phyloP scores from a whole-genome alignment of 352 stramenopile genomes.

The Phytophthora crassamura region DNA sequence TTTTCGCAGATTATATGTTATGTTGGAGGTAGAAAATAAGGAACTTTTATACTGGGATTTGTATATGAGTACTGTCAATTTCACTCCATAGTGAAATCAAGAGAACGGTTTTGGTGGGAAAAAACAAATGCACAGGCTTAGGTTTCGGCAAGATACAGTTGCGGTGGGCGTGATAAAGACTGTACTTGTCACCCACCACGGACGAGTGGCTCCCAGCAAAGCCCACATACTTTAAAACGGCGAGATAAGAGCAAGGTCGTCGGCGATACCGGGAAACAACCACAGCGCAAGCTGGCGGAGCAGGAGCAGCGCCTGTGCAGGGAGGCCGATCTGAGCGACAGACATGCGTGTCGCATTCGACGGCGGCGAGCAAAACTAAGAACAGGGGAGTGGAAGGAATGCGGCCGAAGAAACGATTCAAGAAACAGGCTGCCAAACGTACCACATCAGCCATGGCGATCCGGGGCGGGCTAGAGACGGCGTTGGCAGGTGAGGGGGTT shows the following conservation, averaged over 20 bases:
- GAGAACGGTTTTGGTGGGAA: neutral
- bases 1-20: conserved; percentile 16
- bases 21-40: conserved; percentile 15
- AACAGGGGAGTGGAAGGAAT: neutral
- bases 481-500: neutral
- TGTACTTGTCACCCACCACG: too few relatives aligned
- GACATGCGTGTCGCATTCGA: neutral
- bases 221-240: neutral
- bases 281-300: neutral
- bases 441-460: neutral
- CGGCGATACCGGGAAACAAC: neutral
- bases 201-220: too few relatives aligned
- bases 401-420: neutral
- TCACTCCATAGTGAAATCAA: neutral
- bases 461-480: neutral
- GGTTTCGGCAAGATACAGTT: neutral
- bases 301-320: neutral
- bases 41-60: conserved; percentile 1
- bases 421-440: neutral
- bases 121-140: conserved; percentile 5
- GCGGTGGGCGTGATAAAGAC: neutral
- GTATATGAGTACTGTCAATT: conserved; percentile 6
- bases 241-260: neutral
- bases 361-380: neutral
- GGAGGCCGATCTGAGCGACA: neutral